Evolutionary conservation across 192 early-diverging fungal genomes (phyloP), one percentile per base, ranked within the genome.

Genomic region (Ambispora gerdemannii): DNA sequence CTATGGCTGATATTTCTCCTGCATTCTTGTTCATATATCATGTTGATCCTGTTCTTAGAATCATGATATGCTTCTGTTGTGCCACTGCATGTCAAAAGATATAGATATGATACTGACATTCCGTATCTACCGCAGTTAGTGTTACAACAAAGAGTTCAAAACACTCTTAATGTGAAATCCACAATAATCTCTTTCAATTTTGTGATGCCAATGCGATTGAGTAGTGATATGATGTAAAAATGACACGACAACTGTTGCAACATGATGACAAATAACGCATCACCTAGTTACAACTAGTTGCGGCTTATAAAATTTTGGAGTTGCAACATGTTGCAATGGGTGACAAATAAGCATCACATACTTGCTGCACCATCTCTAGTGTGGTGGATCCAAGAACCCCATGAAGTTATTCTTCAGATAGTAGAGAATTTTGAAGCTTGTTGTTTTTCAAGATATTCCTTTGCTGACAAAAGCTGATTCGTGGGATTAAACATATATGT

Each of bases 71-170:
- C 1, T 27, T 24, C 1, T 13, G n/a, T 24, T 6, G 15, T 22
- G 13, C 24, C 3, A 27, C 25, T 31, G 25, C n/a, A 38, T 13
- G 36, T 64, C 17, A 47, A 22, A 47, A 64, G 4, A 22, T 64
- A 64, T 0, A 64, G 19, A 25, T 64, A 64, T 50, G 43, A 20
- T 49, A 50, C 0, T 43, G 43, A 27, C 8, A 64, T 28, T 13
- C 43, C 24, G 17, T 64, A 64, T 28, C 24, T 15, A 38, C 19
- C 22, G 20, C 24, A 43, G 49, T 64, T 64, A 28, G 58, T 32
- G 34, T 60, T 60, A 64, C 19, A 49, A 17, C 4, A 49, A 64
- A 64, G 3, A 50, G 38, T 27, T 64, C 43, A 64, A 64, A 50
- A 25, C 25, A 10, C 17, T 64, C 11, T 22, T 64, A 43, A 24